Evolutionary conservation across 495 filamentous ascomycete genomes (phyloP).

Genomic region (Cryomyces minteri): DNA sequence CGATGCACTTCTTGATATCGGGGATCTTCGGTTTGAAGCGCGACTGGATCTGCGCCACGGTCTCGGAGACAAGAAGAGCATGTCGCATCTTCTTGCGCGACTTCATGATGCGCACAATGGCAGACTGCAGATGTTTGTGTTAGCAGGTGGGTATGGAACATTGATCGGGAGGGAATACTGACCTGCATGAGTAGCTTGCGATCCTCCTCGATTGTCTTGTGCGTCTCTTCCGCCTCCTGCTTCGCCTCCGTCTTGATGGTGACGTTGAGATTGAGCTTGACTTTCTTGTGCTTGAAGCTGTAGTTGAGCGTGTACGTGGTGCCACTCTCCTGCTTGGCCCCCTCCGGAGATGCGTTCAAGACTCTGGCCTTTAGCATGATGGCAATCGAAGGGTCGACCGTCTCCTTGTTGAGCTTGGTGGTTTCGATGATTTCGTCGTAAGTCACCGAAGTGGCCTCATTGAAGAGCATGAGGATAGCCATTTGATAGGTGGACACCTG

Average conservation of each 20-base stretch:
- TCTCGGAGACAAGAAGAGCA: slow-evolving; percentile 77
- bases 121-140: slow-evolving; percentile 40
- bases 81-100: slow-evolving; percentile 98
- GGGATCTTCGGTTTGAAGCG: slow-evolving; percentile 83
- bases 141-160: neutral
- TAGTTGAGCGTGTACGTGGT: slow-evolving; percentile 69
- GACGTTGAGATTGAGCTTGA: slow-evolving; percentile 90
- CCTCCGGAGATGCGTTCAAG: slow-evolving; percentile 46
- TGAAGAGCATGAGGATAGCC: slow-evolving; percentile 92
- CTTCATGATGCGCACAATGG: slow-evolving; percentile 99
- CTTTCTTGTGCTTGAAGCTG: slow-evolving; percentile 94
- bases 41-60: slow-evolving; percentile 83
- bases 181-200: slow-evolving; percentile 93
- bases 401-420: slow-evolving; percentile 60
- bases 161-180: slow-evolving; percentile 20
- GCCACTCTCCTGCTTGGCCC: slow-evolving; percentile 54
- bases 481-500: slow-evolving; percentile 96
- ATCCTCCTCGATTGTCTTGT: slow-evolving; percentile 99
- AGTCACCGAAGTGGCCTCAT: slow-evolving; percentile 65
- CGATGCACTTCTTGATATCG: slow-evolving; percentile 99
- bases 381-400: slow-evolving; percentile 64
- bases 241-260: slow-evolving; percentile 88
- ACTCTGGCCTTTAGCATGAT: slow-evolving; percentile 88
- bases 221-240: slow-evolving; percentile 87
- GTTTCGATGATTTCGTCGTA: slow-evolving; percentile 75